Evolutionary conservation across 2,329 filamentous ascomycete species (phyloP), one percentile per base, ranked within the genome.

Genomic region (Aspergillus pseudoviridinutans): DNA sequence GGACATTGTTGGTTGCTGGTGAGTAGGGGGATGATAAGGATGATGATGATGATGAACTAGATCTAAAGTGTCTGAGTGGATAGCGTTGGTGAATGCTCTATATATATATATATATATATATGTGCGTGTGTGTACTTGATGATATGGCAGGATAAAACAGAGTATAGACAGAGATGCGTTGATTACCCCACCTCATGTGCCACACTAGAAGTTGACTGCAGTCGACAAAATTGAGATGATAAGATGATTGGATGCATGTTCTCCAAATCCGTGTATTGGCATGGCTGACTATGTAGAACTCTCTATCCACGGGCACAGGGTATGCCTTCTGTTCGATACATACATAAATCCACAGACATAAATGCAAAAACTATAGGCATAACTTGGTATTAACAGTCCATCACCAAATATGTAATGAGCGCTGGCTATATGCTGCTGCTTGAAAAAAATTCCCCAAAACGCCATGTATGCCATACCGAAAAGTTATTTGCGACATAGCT

Each of bases 381-480:
- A 12, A 22, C 14, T 35, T 4, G 20, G 22, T 38, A 51, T 51
- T 51, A 25, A 38, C 28, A 35, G 32, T 9, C 17, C 17, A 51
- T 38, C 29, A 51, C 50, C 50, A 32, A 49, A 22, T 12, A 29
- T 2, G 22, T 14, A 47, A 47, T 25, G 24, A 47, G 24, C 44
- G 44, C 44, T 47, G 44, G 44, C 44, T 25, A 47, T 24, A 47
- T 47, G 44, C 44, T 47, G n/a, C 20, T 24, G n/a, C 12, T 14
- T 24, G 12, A 14, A 14, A 24, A 25, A 12, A 29, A 29, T 47
- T 9, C 24, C 44, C 44, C 60, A 52, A 55, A 62, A 63, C 61
- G 56, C 58, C 61, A 46, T 55, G 59, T 51, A 61, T 61, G 57
- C 54, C 56, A 38, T 42, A 12, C 53, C 50, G 52, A 51, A 51